Evolutionary conservation across 1,284 basidiomycete species (phyloP).

Genomic region (Papiliotrema nemorosa): DNA sequence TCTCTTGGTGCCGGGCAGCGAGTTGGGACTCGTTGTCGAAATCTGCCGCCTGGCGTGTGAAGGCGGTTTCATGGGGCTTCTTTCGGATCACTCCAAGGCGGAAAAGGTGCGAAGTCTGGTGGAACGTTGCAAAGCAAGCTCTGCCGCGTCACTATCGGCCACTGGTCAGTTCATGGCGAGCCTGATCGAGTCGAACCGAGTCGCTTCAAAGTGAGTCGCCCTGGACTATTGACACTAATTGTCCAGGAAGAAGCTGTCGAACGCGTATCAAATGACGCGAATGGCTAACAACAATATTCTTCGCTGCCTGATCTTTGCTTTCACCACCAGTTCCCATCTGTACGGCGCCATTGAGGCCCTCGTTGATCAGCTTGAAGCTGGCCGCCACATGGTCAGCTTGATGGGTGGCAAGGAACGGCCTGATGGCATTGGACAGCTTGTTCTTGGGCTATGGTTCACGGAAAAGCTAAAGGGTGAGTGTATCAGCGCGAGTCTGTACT

Average conservation of each 20-base stretch:
- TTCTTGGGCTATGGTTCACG: slow-evolving; percentile 37
- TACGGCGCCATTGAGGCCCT: slow-evolving; percentile 31
- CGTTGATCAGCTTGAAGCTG: slow-evolving; percentile 36
- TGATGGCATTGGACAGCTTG: slow-evolving; percentile 36
- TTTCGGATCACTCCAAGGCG: slow-evolving; percentile 5
- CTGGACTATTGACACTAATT: not conserved
- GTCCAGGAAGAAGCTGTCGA: slow-evolving; percentile 31
- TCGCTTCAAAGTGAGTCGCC: slow-evolving; percentile 36
- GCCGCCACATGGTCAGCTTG: slow-evolving; percentile 24
- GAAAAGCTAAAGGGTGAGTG: slow-evolving; percentile 35
- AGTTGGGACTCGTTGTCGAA: slow-evolving; percentile 33
- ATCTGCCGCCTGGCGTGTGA: slow-evolving; percentile 25
- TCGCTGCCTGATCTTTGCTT: slow-evolving; percentile 38
- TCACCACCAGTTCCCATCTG: slow-evolving; percentile 36
- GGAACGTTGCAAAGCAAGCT: slow-evolving; percentile 29
- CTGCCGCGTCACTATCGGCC: slow-evolving; percentile 28
- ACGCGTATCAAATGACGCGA: slow-evolving; percentile 28
- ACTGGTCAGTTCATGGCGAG: slow-evolving; percentile 32
- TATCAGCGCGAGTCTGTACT: not conserved
- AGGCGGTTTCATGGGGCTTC: slow-evolving; percentile 13
- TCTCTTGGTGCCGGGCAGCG: slow-evolving; percentile 27
- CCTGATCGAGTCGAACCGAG: slow-evolving; percentile 29
- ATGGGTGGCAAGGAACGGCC: slow-evolving; percentile 36
- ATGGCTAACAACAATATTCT: slow-evolving; percentile 32
- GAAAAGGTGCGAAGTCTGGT: slow-evolving; percentile 19